Conservation (phyloP, 129 eudicot genomes). For the Flaveria linearis region DNA sequence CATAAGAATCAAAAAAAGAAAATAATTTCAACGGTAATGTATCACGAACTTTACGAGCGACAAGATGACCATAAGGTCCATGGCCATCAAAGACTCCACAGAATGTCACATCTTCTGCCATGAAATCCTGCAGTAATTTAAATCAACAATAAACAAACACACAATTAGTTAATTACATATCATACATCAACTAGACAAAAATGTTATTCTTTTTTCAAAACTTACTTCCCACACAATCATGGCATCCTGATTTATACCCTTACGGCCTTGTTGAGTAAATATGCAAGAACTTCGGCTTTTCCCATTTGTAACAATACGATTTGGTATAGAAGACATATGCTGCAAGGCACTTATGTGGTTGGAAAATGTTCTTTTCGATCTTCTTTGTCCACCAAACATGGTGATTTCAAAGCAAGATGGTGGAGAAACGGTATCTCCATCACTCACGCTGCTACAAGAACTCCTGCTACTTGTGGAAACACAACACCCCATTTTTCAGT, state of each 20-base stretch:
- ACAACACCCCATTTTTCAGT: constrained; percentile 85
- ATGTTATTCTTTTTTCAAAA: background rate
- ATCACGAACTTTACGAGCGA: constrained; percentile 94
- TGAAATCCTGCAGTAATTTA: constrained; percentile 66
- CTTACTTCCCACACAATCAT: constrained; percentile 99
- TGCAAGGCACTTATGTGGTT: constrained; percentile 58
- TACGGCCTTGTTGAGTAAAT: constrained; percentile 92
- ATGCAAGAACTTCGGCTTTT: constrained; percentile 77
- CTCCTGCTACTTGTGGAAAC: constrained; percentile 83
- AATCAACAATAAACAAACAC: constrained; percentile 10
- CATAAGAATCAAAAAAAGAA: constrained; percentile 64
- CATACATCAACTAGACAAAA: background rate
- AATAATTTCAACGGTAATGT: constrained; percentile 67
- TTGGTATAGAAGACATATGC: constrained; percentile 65
- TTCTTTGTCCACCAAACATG: constrained; percentile 50
- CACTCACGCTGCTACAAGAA: constrained; percentile 74
- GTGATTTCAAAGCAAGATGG: constrained; percentile 61
- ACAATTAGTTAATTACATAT: background rate
- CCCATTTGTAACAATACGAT: constrained; percentile 72
- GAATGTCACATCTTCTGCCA: constrained; percentile 78
- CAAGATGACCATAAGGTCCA: constrained; percentile 95
- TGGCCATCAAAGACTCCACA: constrained; percentile 97
- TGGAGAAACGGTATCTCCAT: constrained; percentile 66
- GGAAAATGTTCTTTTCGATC: constrained; percentile 62
- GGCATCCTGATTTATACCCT: constrained; percentile 95